These are phyloP conservation scores for Malus asiatica DNA, from an alignment of 306 rosid species.

Conservation along the genomic window DNA sequence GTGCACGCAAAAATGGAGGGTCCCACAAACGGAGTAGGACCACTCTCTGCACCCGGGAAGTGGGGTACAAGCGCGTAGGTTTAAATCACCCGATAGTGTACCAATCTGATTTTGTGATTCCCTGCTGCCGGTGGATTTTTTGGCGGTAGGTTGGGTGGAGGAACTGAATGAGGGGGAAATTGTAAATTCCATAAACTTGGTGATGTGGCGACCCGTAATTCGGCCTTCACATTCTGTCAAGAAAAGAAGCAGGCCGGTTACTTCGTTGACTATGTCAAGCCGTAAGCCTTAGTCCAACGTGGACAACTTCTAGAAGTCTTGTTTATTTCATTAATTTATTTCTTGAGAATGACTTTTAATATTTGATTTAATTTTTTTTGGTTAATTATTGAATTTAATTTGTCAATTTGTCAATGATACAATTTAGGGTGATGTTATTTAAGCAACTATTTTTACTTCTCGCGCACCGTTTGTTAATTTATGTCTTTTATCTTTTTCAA, in stretches of 20 bases:
- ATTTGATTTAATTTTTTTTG: too few species aligned
- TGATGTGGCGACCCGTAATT: not conserved
- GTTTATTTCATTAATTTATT: too few species aligned
- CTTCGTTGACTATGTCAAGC: not conserved
- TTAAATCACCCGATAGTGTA: too few species aligned
- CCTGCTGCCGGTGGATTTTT: not conserved
- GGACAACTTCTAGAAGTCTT: not conserved
- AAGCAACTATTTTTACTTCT: too few species aligned
- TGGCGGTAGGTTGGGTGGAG: not conserved
- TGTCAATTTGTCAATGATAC: too few species aligned
- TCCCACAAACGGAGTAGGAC: not conserved
- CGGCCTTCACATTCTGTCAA: not conserved
- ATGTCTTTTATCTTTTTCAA: too few species aligned
- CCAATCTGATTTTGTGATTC: not conserved
- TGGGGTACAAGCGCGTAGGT: not conserved
- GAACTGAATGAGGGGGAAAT: too few species aligned
- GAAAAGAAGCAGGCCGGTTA: not conserved
- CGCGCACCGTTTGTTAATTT: too few species aligned
- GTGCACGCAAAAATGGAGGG: constrained; percentile 1
- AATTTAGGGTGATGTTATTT: too few species aligned
- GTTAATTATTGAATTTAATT: too few species aligned
- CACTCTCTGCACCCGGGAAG: not conserved
- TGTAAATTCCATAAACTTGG: too few species aligned
- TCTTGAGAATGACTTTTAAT: too few species aligned
- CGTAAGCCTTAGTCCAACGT: not conserved